phyloP scores from a whole-genome alignment of 140 eudicot genomes.

The Erigeron philadelphicus region DNA sequence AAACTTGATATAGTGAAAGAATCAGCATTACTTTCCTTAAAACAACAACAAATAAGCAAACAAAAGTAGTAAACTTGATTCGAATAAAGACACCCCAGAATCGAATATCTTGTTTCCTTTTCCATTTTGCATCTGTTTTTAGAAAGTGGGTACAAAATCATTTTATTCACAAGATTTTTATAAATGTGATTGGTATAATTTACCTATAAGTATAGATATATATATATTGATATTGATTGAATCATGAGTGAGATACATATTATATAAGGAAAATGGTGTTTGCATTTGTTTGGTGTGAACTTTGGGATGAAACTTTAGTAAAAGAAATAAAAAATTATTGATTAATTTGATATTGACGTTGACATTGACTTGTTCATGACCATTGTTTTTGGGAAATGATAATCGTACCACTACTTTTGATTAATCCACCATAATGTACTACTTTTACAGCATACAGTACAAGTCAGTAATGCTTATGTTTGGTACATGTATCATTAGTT shows the following conservation, averaged over 20 bases:
- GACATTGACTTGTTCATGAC: constrained; percentile 6
- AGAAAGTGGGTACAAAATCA: constrained; percentile 22
- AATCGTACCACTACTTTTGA: too few species aligned
- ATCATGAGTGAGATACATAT: neutral
- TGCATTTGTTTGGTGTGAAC: constrained; percentile 19
- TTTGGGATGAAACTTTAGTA: constrained; percentile 7
- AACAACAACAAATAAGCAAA: constrained; percentile 15
- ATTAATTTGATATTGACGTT: neutral
- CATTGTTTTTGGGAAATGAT: too few species aligned
- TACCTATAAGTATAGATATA: neutral
- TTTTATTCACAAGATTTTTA: neutral
- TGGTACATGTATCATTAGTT: too few species aligned
- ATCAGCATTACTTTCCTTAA: constrained; percentile 33
- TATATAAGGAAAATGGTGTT: constrained; percentile 5
- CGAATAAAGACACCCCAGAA: constrained; percentile 39
- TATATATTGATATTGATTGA: neutral
- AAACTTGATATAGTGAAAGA: constrained; percentile 66
- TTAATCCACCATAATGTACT: too few species aligned
- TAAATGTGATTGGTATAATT: neutral
- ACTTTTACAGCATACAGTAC: too few species aligned
- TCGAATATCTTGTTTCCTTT: constrained; percentile 31
- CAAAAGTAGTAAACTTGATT: constrained; percentile 26
- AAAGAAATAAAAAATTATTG: constrained; percentile 1
- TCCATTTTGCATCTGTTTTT: constrained; percentile 29
- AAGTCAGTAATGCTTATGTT: too few species aligned